phyloP scores from a whole-genome alignment of 495 filamentous ascomycete species.

The Bombardia bombarda region DNA sequence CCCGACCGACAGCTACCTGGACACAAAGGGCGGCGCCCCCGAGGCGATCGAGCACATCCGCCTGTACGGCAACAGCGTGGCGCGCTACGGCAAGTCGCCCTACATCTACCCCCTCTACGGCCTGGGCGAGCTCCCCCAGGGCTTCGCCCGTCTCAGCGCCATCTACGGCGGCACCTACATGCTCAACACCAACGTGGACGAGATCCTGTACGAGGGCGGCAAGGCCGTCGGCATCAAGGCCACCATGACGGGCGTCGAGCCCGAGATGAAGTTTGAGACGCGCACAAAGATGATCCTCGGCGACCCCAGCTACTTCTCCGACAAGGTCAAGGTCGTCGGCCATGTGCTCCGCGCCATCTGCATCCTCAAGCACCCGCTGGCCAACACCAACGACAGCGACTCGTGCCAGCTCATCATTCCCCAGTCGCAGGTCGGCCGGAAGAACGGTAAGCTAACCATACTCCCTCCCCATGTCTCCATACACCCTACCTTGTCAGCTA shows the following conservation, averaged over 20 bases:
- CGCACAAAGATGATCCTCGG: constrained; percentile 94
- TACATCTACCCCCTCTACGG: constrained; percentile 99
- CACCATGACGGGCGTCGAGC: constrained; percentile 80
- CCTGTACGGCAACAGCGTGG: constrained; percentile 96
- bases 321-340: constrained; percentile 77
- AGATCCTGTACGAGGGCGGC: constrained; percentile 69
- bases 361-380: constrained; percentile 91
- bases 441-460: constrained; percentile 61
- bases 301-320: constrained; percentile 93
- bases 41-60: constrained; percentile 89
- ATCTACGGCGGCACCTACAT: constrained; percentile 99
- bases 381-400: constrained; percentile 76
- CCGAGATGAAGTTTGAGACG: constrained; percentile 88
- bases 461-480: not conserved
- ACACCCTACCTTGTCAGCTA: not conserved
- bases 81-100: constrained; percentile 94
- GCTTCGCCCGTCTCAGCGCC: constrained; percentile 92
- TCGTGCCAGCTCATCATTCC: constrained; percentile 96
- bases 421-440: constrained; percentile 89
- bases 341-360: constrained; percentile 95
- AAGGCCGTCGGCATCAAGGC: constrained; percentile 93
- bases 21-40: constrained; percentile 59
- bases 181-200: constrained; percentile 90
- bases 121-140: constrained; percentile 93
- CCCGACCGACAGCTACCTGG: constrained; percentile 80